A percentile compares a stretch with the other conserved stretches of the same genome.
phyloP scores from a whole-genome alignment of 2,329 filamentous ascomycete species.

The Epichloe elymi region DNA sequence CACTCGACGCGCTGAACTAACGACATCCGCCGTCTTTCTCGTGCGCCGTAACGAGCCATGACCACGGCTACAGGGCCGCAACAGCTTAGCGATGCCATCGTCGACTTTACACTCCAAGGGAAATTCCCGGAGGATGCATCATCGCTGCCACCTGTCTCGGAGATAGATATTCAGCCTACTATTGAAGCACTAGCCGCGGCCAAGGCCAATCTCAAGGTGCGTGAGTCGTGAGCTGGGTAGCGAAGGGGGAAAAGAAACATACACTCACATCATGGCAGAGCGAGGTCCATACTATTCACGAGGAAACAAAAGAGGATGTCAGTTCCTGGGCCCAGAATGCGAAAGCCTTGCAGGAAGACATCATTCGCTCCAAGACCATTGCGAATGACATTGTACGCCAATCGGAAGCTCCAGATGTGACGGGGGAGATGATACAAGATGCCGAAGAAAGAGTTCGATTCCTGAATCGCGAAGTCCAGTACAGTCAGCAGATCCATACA shows the following conservation, averaged over 20 bases:
- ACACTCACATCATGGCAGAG: conserved; percentile 16
- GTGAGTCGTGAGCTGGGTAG: background rate
- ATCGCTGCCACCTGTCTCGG: conserved; percentile 23
- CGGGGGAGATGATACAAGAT: conserved; percentile 38
- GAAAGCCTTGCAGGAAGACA: conserved; percentile 72
- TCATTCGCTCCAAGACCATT: conserved; percentile 63
- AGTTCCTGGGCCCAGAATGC: conserved; percentile 79
- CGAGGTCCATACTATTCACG: conserved; percentile 65
- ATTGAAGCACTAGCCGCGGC: conserved; percentile 24
- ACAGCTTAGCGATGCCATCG: conserved; percentile 26
- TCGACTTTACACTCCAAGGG: conserved; percentile 27
- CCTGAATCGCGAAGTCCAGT: conserved; percentile 42
- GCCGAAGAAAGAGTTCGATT: conserved; percentile 44
- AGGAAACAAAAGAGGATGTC: conserved; percentile 64
- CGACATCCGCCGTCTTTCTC: background rate
- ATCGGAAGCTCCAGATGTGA: conserved; percentile 49
- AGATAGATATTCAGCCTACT: conserved; percentile 24
- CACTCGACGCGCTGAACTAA: background rate
- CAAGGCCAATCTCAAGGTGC: conserved; percentile 27
- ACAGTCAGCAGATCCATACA: conserved; percentile 42
- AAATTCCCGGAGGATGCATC: conserved; percentile 27
- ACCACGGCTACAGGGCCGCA: conserved; percentile 16
- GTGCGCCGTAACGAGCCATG: conserved; percentile 13
- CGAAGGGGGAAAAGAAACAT: background rate
- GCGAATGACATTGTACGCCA: conserved; percentile 71